phyloP scores from a whole-genome alignment of 176 grass and related monocot genomes.

The Eragrostis curvula region DNA sequence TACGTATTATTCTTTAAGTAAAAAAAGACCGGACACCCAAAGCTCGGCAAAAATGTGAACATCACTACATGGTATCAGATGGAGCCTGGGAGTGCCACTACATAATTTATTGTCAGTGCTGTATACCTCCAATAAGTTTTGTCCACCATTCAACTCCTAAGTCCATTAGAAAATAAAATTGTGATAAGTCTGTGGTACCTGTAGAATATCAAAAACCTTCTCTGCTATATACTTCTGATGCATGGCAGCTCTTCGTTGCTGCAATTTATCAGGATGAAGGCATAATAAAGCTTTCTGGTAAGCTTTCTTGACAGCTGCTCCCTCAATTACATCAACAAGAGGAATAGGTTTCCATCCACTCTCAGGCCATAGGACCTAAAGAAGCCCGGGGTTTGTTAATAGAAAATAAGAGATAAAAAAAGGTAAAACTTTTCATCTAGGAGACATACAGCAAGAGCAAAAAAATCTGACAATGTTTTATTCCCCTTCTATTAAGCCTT shows the following conservation, averaged over 20 bases:
- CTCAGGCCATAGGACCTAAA: conserved; percentile 82
- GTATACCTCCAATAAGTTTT: neutral
- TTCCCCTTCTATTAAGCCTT: no score
- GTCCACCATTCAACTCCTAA: neutral
- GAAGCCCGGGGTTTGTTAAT: neutral
- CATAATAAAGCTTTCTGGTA: conserved; percentile 90
- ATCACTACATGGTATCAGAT: neutral
- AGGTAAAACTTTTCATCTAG: neutral
- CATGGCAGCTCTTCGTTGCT: conserved; percentile 65
- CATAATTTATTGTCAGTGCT: neutral
- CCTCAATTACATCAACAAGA: conserved; percentile 94
- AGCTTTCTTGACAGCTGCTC: conserved; percentile 77
- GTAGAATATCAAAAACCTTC: conserved; percentile 94
- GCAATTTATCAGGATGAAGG: conserved; percentile 97
- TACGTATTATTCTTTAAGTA: conserved; percentile 8
- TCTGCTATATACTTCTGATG: conserved; percentile 93
- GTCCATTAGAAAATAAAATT: conserved; percentile 8
- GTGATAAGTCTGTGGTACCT: conserved; percentile 67
- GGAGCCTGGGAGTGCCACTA: neutral
- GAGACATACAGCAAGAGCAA: conserved; percentile 11
- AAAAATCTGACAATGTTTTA: conserved; percentile 1
- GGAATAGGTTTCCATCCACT: conserved; percentile 93
- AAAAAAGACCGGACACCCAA: neutral
- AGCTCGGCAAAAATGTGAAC: neutral
- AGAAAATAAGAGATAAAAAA: conserved; percentile 9